Evolutionary conservation across 2,329 filamentous ascomycete genomes (phyloP).

Genomic region (Penicillium verrucosum): DNA sequence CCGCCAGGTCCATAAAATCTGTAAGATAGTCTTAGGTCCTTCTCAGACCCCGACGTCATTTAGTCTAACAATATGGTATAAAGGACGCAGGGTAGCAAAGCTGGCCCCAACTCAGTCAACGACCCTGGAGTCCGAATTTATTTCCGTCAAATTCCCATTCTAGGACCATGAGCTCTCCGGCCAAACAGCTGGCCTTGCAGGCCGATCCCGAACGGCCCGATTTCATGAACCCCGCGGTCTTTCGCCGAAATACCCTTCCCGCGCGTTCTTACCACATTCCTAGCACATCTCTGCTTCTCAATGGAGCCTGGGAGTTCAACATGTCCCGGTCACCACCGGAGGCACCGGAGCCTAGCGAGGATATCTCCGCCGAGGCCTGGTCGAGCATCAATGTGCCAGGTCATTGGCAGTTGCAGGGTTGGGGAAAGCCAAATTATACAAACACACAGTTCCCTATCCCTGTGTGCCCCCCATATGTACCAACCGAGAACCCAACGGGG

Average conservation of each 20-base stretch:
- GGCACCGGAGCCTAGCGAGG: conserved; percentile 31
- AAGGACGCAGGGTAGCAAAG: no score
- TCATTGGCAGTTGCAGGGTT: conserved; percentile 67
- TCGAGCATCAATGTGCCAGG: conserved; percentile 56
- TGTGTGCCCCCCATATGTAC: conserved; percentile 60
- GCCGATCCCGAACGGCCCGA: no score
- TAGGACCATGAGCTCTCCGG: no score
- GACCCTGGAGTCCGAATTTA: no score
- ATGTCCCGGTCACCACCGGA: conserved; percentile 48
- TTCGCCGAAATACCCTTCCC: conserved; percentile 54
- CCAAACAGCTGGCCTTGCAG: no score
- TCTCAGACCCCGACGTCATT: no score
- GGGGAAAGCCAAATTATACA: conserved; percentile 65
- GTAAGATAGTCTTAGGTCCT: no score
- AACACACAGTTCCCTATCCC: conserved; percentile 65
- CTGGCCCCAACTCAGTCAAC: no score
- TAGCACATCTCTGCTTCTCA: conserved; percentile 45
- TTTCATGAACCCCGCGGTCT: conserved; percentile 32
- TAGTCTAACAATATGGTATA: no score
- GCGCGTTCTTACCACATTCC: conserved; percentile 55
- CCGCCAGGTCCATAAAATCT: no score
- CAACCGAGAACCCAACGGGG: conserved; percentile 61
- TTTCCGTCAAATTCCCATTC: no score
- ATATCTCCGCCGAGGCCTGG: conserved; percentile 1
- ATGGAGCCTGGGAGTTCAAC: conserved; percentile 58